These are phyloP conservation scores for Allomyces javanicus DNA, from an alignment of 192 early-diverging fungal species.

Conservation along the genomic window DNA sequence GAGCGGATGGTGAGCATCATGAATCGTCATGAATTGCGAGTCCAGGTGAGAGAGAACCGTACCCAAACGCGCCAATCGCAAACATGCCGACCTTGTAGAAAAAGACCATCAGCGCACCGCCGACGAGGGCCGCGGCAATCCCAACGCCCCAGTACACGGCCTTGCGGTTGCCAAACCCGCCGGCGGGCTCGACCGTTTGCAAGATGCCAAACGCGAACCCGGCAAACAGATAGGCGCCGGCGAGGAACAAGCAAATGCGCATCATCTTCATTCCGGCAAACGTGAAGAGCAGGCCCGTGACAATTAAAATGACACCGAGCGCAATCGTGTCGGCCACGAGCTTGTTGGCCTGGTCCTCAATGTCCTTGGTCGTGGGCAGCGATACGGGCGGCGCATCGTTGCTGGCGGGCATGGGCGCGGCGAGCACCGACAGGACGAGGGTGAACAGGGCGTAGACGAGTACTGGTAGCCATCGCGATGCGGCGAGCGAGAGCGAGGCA, in stretches of 20 bases:
- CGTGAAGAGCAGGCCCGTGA: slow-evolving; percentile 40
- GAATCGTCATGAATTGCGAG: background rate
- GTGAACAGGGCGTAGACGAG: too few species aligned
- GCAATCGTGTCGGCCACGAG: too few species aligned
- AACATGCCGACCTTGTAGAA: slow-evolving; percentile 52
- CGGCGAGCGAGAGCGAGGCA: too few species aligned
- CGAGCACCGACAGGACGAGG: too few species aligned
- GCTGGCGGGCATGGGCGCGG: too few species aligned
- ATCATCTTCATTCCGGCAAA: slow-evolving; percentile 48
- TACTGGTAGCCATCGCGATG: too few species aligned
- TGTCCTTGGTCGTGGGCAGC: too few species aligned
- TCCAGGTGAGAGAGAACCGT: background rate
- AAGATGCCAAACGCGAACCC: slow-evolving; percentile 18
- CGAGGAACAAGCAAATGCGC: slow-evolving; percentile 49
- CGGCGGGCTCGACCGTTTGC: slow-evolving; percentile 18
- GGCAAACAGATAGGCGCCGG: slow-evolving; percentile 50
- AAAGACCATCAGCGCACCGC: slow-evolving; percentile 42
- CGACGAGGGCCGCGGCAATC: slow-evolving; percentile 39
- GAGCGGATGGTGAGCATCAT: background rate
- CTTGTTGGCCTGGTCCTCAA: too few species aligned
- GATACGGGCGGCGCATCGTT: too few species aligned
- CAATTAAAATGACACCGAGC: slow-evolving; percentile 17
- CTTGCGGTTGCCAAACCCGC: slow-evolving; percentile 17
- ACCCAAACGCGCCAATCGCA: slow-evolving; percentile 48
- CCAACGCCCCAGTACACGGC: slow-evolving; percentile 31